Base-by-base conservation (phyloP, 2,329 filamentous ascomycete species). In the Arthroderma uncinatum region DNA sequence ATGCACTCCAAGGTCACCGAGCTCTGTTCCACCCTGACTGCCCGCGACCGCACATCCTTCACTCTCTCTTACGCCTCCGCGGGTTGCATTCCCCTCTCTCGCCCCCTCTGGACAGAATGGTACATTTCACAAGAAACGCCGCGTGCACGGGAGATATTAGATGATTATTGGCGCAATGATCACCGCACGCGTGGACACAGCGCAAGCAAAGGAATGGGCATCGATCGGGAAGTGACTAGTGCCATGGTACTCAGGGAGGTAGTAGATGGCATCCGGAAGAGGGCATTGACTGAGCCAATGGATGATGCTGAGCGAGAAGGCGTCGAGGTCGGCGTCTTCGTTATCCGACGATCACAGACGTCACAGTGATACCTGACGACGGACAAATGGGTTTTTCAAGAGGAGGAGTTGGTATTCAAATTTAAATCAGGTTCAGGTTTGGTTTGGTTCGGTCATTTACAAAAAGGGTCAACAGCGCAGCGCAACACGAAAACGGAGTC, bases 51-150 rank as follows among this genome's bases (percentile, higher is more conserved):
- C 64, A 58, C 65, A 70, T 63, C 70, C 58, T 78, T 74, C 60
- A 66, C 68, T 21, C 60, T 82, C 2, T 70, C 78, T 1, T 76
- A 82, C 61, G 73, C 80, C 1, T 73, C 76, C 3, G 78, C 74
- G 59, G 74, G 80, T 39, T 73, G 75, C 56, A 75, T 80, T 14
- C 62, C 70, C 1, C 69, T 84, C 2, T 75, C 78, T 54, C 73
- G 80, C 28, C 70, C 74, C 19, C 73, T 78, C 1, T 85, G 82
- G 82, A 75, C 77, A 33, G 78, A 83, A 57, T 84, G 82, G 82
- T 85, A 80, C 74, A 77, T 81, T 48, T 80, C 82, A 64, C 82
- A 85, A 64, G 82, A 85, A 65, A 81, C 81, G 63, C 73, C 77
- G 9, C 75, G 82, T 12, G 78, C 84, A 54, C 76, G 80, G 59